Evolutionary conservation across 345 rosid genomes (phyloP).

Genomic region (Rhodamnia rubescens): DNA sequence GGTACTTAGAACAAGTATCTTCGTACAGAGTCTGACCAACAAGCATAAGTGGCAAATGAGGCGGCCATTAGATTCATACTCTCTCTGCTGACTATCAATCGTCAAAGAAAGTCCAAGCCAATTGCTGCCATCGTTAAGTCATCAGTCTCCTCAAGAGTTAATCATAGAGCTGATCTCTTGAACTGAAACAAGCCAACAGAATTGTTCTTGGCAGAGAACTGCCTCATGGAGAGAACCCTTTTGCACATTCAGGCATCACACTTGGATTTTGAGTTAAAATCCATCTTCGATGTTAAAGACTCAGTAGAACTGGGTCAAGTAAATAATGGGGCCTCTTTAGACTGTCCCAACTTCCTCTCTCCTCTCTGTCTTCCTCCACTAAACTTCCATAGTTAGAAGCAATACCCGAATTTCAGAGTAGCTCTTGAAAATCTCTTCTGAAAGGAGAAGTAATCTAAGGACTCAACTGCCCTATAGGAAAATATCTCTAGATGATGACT

Average conservation of each 20-base stretch:
- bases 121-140: background rate
- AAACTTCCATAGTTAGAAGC: background rate
- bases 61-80: background rate
- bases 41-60: background rate
- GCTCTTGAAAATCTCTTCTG: background rate
- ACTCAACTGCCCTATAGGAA: background rate
- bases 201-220: background rate
- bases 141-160: background rate
- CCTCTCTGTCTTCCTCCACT: background rate
- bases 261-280: background rate
- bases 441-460: background rate
- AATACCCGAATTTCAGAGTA: background rate
- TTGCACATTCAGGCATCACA: background rate
- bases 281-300: background rate
- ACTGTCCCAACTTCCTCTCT: background rate
- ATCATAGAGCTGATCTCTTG: background rate
- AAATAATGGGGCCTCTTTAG: background rate
- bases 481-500: background rate
- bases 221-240: background rate
- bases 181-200: background rate
- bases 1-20: background rate
- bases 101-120: background rate
- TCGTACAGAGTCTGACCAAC: background rate
- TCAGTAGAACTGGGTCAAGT: background rate
- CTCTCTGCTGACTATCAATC: background rate